Evolutionary conservation across 176 grass and related monocot species (phyloP), one percentile per base, ranked within the genome.

Genomic region (Triticum dicoccoides): DNA sequence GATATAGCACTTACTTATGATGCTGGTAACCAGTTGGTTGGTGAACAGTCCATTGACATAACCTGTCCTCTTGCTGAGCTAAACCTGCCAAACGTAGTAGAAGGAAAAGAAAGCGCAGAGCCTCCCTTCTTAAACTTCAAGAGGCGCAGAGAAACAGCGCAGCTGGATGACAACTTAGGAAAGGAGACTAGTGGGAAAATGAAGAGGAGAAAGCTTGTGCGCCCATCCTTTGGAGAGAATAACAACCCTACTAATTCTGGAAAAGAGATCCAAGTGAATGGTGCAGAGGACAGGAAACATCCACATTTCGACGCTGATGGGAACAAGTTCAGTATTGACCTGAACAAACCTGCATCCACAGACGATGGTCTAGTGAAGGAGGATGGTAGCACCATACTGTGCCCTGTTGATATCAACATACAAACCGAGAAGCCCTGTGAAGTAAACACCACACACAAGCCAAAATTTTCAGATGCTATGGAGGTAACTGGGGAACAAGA

Each of bases 201-300:
- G 11, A 94, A 90, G 83, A 92, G 88, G 85, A 95, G 88, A 92
- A 92, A 86, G 86, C 86, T 95, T 12, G 88, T 95, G 61, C 86
- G 86, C 9, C 93, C 93, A 82, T 71, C 73, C 66, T 88, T 92
- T n/a, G 88, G n/a, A 62, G 79, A 89, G 56, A 68, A 54, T 51
- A 70, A 58, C 34, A 47, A 61, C 18, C 17, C 63, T 77, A 67
- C 63, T 58, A 72, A 73, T 85, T 66, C 27, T 64, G 77, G 23
- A 65, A 62, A 78, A 34, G 71, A 82, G 71, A 54, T 65, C 13
- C 18, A 86, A 65, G 38, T 3, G 42, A 77, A 85, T 64, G 73
- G 4, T 0, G 18, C 49, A 62, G 6, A 61, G 34, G 67, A 76
- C 18, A 77, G 4, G 23, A 85, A 70, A 9, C 49, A 91, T 18